Base-by-base conservation (phyloP, 371 early-diverging fungal species). In the Lichtheimia hyalospora region DNA sequence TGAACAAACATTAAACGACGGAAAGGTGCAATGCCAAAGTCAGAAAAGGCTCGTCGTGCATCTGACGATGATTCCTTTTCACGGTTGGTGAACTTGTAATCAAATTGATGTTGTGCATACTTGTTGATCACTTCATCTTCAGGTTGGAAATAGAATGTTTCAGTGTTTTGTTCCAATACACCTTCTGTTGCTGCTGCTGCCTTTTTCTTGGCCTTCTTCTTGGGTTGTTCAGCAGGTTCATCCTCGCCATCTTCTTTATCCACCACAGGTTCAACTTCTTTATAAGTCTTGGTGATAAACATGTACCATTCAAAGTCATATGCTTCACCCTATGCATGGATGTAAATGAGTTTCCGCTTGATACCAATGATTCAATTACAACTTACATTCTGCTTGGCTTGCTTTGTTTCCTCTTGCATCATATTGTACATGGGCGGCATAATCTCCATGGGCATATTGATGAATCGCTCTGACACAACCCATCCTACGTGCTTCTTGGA, bases 381-480 rank as follows among this genome's bases (percentile, higher is more conserved):
- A 34, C 64, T 58, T 82, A 86, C 91, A 58, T 90, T 87, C 13
- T 85, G 87, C n/a, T 86, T 70, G 2, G 92, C 92, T 76, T 85
- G 76, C 49, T 91, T 74, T 40, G 93, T 69, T 62, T 96, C 97
- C 48, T 94, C 92, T 49, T 82, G 62, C 51, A 96, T 80, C 93
- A 96, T 90, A 18, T 78, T 84, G 67, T 92, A 89, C 91, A 97
- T 89, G 3, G 93, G 95, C 12, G 95, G 90, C 16, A 89, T 87
- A 20, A 96, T 79, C 67, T 96, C 92, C 39, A 93, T 91, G 4
- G 98, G 97, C 95, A 98, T 94, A 71, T 98, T 98, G 68, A 98
- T 86, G 18, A 98, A 85, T 8, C 98, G 75, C 63, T 96, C 96
- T 62, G 89, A 90, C n/a, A 98, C 42, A 21, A 96, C 68, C 68